Evolutionary conservation across 352 stramenopile genomes (phyloP), one percentile per base, ranked within the genome.

Genomic region (Phytophthora foliorum): DNA sequence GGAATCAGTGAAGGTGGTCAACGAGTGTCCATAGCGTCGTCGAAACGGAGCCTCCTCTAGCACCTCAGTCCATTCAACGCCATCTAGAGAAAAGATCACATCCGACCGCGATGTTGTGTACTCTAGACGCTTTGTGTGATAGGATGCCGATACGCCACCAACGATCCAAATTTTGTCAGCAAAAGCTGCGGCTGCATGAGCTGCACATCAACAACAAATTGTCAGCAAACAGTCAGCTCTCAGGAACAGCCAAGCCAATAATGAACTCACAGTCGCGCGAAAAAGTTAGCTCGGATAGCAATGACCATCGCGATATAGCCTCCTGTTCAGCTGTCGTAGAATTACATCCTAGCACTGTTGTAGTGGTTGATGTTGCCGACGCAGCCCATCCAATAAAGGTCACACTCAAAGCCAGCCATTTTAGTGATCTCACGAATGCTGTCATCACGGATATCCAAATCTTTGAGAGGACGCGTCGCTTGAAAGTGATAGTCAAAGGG

Each of bases 121-220:
- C 58, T 93, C 83, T 46, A 95, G 65, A 11, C 80, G 81, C 48
- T 88, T 90, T 13, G 84, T 94, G 68, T 92, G 89, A 60, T 95
- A 94, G 16, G 75, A 75, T 1, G 72, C 80, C n/a, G 88, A 92
- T 10, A 93, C 80, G 2, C 88, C 84, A 49, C 86, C 83, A 17
- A 95, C 81, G 51, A 92, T 75, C 83, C 84, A 94, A 36, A 94
- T 82, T 57, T 84, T 77, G 36, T 82, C 69, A 2, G 60, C 67
- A 50, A 91, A 93, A 50, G 75, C 82, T 17, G 79, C 72, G 1
- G 84, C 79, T 14, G 88, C 84, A 60, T 95, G 86, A 1, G 84
- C 86, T 95, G 56, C 3, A 53, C 9, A 69, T 34, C 29, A 25
- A 21, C 22, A 50, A 48, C 3, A 36, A 14, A 46, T 44, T 21